Conservation (phyloP, 202 grass and related monocot species). For the Sporobolus alterniflorus region DNA sequence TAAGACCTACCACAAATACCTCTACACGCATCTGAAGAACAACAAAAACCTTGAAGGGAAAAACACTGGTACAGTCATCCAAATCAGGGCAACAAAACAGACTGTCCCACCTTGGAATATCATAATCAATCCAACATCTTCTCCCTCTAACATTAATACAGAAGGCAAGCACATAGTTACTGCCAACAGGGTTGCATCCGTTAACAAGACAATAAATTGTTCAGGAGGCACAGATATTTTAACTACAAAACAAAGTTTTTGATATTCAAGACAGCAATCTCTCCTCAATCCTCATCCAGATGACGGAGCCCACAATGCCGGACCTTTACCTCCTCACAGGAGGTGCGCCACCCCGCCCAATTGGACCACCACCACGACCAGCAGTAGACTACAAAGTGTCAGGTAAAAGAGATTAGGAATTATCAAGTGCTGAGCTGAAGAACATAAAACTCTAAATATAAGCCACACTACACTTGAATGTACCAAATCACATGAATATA, state of each 20-base stretch:
- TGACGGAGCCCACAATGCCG: not conserved
- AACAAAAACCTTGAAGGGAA: not conserved
- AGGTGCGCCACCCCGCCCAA: constrained; percentile 31
- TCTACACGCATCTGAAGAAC: not conserved
- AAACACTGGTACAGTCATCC: constrained; percentile 6
- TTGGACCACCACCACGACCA: constrained; percentile 53
- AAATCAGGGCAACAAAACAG: not conserved
- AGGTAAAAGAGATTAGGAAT: constrained; percentile 14
- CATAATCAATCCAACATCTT: constrained; percentile 4
- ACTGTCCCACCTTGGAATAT: constrained; percentile 10
- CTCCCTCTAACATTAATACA: constrained; percentile 16
- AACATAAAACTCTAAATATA: not conserved
- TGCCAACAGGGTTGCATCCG: not conserved
- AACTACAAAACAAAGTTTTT: constrained; percentile 1
- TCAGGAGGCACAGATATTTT: not conserved
- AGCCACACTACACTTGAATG: not conserved
- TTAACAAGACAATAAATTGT: not conserved
- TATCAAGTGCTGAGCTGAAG: not conserved
- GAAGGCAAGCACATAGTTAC: not conserved
- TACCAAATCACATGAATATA: not conserved
- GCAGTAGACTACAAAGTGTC: constrained; percentile 41
- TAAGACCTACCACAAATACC: not conserved
- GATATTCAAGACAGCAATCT: constrained; percentile 10
- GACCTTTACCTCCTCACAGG: constrained; percentile 43
- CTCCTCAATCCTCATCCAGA: constrained; percentile 10